phyloP scores from a whole-genome alignment of 2,329 filamentous ascomycete genomes.

The Fusarium torreyae region DNA sequence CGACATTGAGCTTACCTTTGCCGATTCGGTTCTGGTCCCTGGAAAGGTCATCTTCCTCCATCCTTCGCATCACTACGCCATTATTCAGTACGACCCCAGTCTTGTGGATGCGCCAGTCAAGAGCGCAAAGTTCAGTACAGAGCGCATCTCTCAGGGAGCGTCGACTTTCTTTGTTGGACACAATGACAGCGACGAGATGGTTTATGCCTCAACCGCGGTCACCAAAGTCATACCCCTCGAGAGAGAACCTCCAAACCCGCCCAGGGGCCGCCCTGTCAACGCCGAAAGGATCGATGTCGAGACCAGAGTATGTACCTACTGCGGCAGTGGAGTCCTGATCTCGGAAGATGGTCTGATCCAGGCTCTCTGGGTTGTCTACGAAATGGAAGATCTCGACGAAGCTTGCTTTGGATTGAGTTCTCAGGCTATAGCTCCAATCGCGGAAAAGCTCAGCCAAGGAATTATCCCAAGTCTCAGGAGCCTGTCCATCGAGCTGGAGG shows the following conservation, averaged over 20 bases:
- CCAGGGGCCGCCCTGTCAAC: constrained; percentile 93
- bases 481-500: constrained; percentile 92
- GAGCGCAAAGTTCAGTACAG: constrained; percentile 84
- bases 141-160: constrained; percentile 90
- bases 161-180: constrained; percentile 97
- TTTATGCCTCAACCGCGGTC: constrained; percentile 93
- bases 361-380: constrained; percentile 93
- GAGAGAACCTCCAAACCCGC: constrained; percentile 94
- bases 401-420: constrained; percentile 82
- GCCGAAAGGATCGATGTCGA: constrained; percentile 97
- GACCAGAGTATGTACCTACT: constrained; percentile 89
- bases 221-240: constrained; percentile 95
- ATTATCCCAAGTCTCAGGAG: constrained; percentile 86
- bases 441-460: constrained; percentile 85
- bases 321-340: constrained; percentile 92
- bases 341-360: constrained; percentile 92
- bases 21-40: constrained; percentile 95
- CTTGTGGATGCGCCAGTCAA: constrained; percentile 93
- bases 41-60: constrained; percentile 97
- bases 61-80: constrained; percentile 94
- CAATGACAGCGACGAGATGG: constrained; percentile 93
- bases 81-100: constrained; percentile 93
- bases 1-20: constrained; percentile 95
- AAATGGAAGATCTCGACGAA: constrained; percentile 29
- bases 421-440: constrained; percentile 88